Evolutionary conservation across 2,329 filamentous ascomycete species (phyloP).

Genomic region (Talaromyces pinophilus): DNA sequence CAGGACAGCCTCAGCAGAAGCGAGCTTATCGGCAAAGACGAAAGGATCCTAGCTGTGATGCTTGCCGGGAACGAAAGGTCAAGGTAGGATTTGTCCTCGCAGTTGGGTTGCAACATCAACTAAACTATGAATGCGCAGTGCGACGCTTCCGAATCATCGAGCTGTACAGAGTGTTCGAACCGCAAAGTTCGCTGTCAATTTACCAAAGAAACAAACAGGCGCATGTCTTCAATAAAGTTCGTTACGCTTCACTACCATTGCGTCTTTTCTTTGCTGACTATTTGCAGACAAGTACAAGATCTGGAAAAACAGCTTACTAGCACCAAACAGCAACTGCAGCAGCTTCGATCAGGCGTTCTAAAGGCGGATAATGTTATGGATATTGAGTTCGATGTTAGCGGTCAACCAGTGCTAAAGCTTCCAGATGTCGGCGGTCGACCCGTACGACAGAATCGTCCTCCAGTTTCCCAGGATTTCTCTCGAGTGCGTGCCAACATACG

Average conservation of each 20-base stretch:
- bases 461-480: constrained; percentile 67
- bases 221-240: constrained; percentile 97
- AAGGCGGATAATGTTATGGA: constrained; percentile 52
- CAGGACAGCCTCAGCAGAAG: constrained; percentile 72
- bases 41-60: constrained; percentile 97
- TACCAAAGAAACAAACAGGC: constrained; percentile 96
- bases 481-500: constrained; percentile 72
- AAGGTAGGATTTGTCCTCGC: constrained; percentile 49
- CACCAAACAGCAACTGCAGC: constrained; percentile 76
- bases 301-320: constrained; percentile 86
- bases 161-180: constrained; percentile 96
- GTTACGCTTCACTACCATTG: constrained; percentile 30
- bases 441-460: constrained; percentile 62
- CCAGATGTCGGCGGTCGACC: constrained; percentile 68
- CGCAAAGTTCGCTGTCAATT: constrained; percentile 97
- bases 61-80: constrained; percentile 80
- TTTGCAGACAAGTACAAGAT: constrained; percentile 77
- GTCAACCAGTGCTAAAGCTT: constrained; percentile 56
- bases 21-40: constrained; percentile 90
- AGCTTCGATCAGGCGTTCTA: constrained; percentile 65
- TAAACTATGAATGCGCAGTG: constrained; percentile 54
- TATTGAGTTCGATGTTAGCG: constrained; percentile 39
- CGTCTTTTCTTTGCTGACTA: constrained; percentile 13
- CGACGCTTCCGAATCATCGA: constrained; percentile 92
- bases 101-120: background rate